Evolutionary conservation across 768 basidiomycete species (phyloP).

Genomic region (Porpolomopsis calyptriformis): DNA sequence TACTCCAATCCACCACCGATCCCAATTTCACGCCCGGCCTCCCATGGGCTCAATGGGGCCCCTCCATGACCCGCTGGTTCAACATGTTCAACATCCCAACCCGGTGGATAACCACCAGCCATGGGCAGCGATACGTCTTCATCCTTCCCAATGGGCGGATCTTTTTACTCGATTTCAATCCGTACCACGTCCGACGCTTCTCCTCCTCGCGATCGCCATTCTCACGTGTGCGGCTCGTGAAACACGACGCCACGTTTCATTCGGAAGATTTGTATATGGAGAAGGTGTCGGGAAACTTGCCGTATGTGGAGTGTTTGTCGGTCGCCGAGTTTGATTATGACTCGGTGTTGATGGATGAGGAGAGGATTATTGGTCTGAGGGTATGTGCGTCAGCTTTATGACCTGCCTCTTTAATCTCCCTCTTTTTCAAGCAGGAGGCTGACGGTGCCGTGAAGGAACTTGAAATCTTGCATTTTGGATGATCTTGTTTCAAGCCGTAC

Average conservation of each 20-base stretch:
- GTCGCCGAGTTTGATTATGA: conserved; percentile 14
- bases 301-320: conserved; percentile 17
- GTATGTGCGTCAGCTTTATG: not conserved
- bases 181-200: conserved; percentile 13
- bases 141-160: conserved; percentile 9
- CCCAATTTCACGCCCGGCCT: not conserved
- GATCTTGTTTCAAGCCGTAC: not conserved
- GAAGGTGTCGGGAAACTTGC: conserved; percentile 17
- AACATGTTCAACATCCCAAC: conserved; percentile 19
- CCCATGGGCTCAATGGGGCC: conserved; percentile 25
- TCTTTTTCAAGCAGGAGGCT: not conserved
- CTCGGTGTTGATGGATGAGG: conserved; percentile 32
- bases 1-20: conserved; percentile 7
- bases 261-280: conserved; percentile 17
- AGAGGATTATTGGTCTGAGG: conserved; percentile 21
- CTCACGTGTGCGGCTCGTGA: not conserved
- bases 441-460: not conserved
- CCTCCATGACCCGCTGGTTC: conserved; percentile 25
- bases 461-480: not conserved
- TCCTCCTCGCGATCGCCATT: conserved; percentile 6
- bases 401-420: not conserved
- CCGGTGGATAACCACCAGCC: conserved; percentile 31
- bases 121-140: conserved; percentile 24
- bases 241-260: not conserved
- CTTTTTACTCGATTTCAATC: conserved; percentile 20